phyloP scores from a whole-genome alignment of 805 yeast genomes.

The Saccharomycopsis sp. region DNA sequence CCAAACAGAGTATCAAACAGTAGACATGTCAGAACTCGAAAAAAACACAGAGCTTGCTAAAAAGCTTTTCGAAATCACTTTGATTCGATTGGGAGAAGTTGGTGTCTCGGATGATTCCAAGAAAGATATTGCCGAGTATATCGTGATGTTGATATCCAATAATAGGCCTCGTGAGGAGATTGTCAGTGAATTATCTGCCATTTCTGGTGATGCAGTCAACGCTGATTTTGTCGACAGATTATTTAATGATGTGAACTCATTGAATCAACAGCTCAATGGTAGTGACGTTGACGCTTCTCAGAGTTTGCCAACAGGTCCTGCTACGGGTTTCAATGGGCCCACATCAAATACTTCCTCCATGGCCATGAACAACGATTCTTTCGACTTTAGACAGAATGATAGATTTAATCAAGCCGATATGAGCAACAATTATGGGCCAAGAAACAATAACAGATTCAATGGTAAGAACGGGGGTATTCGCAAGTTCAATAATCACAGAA shows the following conservation, averaged over 20 bases:
- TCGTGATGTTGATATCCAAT: slow-evolving; percentile 60
- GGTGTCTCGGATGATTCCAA: slow-evolving; percentile 15
- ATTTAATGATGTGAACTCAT: slow-evolving; percentile 44
- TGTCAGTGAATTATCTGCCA: slow-evolving; percentile 47
- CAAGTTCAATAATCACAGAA: too few relatives aligned
- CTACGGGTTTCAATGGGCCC: too few relatives aligned
- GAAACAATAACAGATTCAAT: neutral
- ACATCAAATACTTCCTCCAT: slow-evolving; percentile 14
- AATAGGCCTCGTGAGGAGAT: slow-evolving; percentile 56
- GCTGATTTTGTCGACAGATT: slow-evolving; percentile 47
- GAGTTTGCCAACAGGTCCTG: slow-evolving; percentile 5
- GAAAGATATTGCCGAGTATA: slow-evolving; percentile 62
- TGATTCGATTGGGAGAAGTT: slow-evolving; percentile 13
- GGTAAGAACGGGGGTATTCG: slow-evolving; percentile 22
- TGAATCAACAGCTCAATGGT: too few relatives aligned
- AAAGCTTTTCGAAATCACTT: slow-evolving; percentile 9
- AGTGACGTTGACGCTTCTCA: neutral
- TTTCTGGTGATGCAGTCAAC: slow-evolving; percentile 56
- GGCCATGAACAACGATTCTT: slow-evolving; percentile 23
- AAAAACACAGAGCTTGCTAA: slow-evolving; percentile 6
- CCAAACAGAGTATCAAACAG: too few relatives aligned
- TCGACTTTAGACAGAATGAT: too few relatives aligned
- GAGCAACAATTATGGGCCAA: too few relatives aligned
- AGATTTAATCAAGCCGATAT: too few relatives aligned
- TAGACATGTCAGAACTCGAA: slow-evolving; percentile 11